Base-by-base conservation (phyloP, 2,329 filamentous ascomycete species). In the Trichoderma atrobrunneum region DNA sequence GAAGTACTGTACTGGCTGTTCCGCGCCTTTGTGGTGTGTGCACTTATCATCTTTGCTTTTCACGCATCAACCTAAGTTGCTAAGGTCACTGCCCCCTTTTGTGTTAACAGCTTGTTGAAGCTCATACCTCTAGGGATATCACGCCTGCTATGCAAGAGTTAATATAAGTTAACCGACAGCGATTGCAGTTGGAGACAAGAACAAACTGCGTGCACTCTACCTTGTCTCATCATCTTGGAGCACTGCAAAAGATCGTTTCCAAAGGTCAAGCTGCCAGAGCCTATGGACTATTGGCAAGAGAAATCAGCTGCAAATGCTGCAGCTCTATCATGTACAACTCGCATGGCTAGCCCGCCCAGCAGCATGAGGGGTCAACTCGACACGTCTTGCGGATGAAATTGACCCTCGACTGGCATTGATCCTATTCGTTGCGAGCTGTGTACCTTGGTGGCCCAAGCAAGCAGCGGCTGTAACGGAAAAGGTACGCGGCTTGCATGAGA, bases 401-500 rank as follows among this genome's bases (percentile, higher is more conserved):
- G 12, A 11, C 59, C 43, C 39, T 56, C 18, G 56, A 43, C 51
- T 51, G 48, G 60, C 36, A 43, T n/a, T 7, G 26, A 32, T 64
- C 68, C 60, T 60, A 64, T 57, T 43, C 51, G 48, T 16, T 24
- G 21, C 68, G n/a, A 56, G 24, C 43, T 24, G 59, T 64, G 54
- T 48, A 43, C 59, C 57, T 39, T 18, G 60, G 60, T 36, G 21
- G 21, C n/a, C 60, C 12, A 62, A 56, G 60, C 32, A 21, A 60
- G 36, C 28, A 60, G 57, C 67, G 39, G 67, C 60, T 54, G 32
- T 54, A 21, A 70, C 67, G 57, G 56, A 62, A 62, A 61, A 62
- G 67, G 57, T 70, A 71, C 61, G 68, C 48, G 59, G 60, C 48
- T 57, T 54, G 60, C 59, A 64, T 71, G 68, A 43, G 32, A 48